These are phyloP conservation scores for Solioccasus polychromus DNA, from an alignment of 768 basidiomycete genomes.

Conservation along the genomic window DNA sequence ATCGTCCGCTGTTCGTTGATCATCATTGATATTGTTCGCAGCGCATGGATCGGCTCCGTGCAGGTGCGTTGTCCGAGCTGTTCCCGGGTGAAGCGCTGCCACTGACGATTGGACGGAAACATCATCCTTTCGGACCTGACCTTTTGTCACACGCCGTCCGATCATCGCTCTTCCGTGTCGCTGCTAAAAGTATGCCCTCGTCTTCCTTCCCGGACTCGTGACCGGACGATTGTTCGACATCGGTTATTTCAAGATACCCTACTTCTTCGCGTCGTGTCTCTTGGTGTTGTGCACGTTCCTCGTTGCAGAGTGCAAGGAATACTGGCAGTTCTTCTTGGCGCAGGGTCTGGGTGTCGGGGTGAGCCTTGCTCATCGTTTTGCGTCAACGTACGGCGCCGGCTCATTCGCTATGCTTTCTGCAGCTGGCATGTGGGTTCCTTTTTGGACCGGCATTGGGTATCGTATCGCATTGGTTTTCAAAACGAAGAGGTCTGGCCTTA, in stretches of 20 bases:
- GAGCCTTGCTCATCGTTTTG: slow-evolving; percentile 18
- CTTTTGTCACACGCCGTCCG: neutral
- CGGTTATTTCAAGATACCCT: slow-evolving; percentile 58
- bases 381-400: neutral
- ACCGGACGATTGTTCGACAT: slow-evolving; percentile 72
- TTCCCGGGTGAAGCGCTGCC: neutral
- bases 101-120: neutral
- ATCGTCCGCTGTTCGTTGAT: neutral
- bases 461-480: slow-evolving; percentile 73
- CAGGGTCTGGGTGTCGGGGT: slow-evolving; percentile 71
- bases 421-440: slow-evolving; percentile 50
- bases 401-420: neutral
- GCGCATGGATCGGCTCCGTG: slow-evolving; percentile 79
- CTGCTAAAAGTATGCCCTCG: slow-evolving; percentile 50
- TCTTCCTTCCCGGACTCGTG: slow-evolving; percentile 60
- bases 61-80: slow-evolving; percentile 47
- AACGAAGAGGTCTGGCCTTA: slow-evolving; percentile 51
- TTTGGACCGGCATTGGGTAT: slow-evolving; percentile 61
- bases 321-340: slow-evolving; percentile 77
- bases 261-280: slow-evolving; percentile 44
- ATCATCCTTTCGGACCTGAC: neutral
- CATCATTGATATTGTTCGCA: slow-evolving; percentile 24
- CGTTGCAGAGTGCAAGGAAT: slow-evolving; percentile 65
- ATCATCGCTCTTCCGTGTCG: neutral
- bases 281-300: slow-evolving; percentile 60